These are phyloP conservation scores for Vinca major DNA, from an alignment of 305 asterid genomes.

Conservation along the genomic window DNA sequence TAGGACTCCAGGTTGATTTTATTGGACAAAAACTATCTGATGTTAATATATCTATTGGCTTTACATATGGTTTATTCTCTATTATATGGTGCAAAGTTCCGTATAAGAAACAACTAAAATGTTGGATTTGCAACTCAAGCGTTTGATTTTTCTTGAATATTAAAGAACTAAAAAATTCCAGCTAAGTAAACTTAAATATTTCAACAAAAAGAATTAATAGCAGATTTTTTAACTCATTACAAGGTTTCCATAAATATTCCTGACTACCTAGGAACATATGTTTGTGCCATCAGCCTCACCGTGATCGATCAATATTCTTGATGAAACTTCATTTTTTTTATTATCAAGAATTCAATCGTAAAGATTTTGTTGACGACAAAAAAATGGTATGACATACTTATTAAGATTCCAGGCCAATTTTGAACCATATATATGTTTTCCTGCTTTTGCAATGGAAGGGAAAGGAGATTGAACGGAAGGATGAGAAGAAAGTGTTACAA, in stretches of 20 bases:
- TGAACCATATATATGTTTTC: background rate
- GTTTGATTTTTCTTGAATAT: background rate
- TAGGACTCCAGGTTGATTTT: too few relatives aligned
- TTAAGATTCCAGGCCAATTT: background rate
- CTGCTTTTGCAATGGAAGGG: background rate
- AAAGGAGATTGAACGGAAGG: slow-evolving; percentile 3
- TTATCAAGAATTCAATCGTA: too few relatives aligned
- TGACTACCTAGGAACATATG: too few relatives aligned
- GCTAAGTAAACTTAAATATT: too few relatives aligned
- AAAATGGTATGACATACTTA: too few relatives aligned
- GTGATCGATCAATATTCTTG: too few relatives aligned
- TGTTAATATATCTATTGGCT: too few relatives aligned
- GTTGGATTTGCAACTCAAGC: background rate
- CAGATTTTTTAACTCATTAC: background rate
- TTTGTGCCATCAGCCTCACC: too few relatives aligned
- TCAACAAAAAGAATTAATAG: background rate
- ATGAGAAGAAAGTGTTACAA: slow-evolving; percentile 10
- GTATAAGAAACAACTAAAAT: background rate
- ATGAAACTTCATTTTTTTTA: too few relatives aligned
- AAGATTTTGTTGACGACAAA: background rate
- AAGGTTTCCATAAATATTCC: background rate
- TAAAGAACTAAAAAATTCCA: too few relatives aligned
- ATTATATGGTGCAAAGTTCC: background rate
- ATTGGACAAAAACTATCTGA: too few relatives aligned
- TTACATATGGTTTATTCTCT: background rate